A percentile compares a stretch with the other conserved stretches of the same genome.
These are phyloP conservation scores for Panicum hallii DNA, from an alignment of 202 grass and related monocot genomes.

Conservation along the genomic window DNA sequence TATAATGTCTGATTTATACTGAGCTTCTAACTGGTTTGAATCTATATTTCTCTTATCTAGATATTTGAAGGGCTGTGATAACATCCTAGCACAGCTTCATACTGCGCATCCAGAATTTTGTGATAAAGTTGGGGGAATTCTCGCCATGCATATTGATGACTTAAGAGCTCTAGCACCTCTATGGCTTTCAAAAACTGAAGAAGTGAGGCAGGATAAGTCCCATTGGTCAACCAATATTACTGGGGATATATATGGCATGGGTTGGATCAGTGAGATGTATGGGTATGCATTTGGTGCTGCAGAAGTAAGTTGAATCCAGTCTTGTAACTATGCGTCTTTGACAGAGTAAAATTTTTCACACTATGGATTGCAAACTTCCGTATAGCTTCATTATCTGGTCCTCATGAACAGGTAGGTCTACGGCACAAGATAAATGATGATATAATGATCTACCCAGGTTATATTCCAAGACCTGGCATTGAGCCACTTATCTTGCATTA, in stretches of 20 bases:
- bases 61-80: slow-evolving; percentile 96
- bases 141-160: slow-evolving; percentile 92
- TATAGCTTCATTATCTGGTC: slow-evolving; percentile 44
- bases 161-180: slow-evolving; percentile 81
- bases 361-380: slow-evolving; percentile 14
- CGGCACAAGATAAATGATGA: slow-evolving; percentile 96
- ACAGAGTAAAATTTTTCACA: slow-evolving; percentile 26
- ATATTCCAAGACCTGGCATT: slow-evolving; percentile 77
- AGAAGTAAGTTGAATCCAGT: slow-evolving; percentile 75
- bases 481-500: slow-evolving; percentile 95
- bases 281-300: slow-evolving; percentile 95
- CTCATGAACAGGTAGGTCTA: slow-evolving; percentile 75
- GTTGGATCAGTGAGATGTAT: slow-evolving; percentile 99
- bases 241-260: slow-evolving; percentile 94
- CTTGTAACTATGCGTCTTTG: slow-evolving; percentile 31
- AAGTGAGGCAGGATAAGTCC: slow-evolving; percentile 85
- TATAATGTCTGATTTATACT: slow-evolving; percentile 22
- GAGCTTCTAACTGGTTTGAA: slow-evolving; percentile 5
- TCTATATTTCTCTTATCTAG: slow-evolving; percentile 51
- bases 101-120: slow-evolving; percentile 93
- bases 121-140: slow-evolving; percentile 96
- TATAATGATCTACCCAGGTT: slow-evolving; percentile 97
- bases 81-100: slow-evolving; percentile 90
- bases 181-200: slow-evolving; percentile 98
- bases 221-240: slow-evolving; percentile 98